These are phyloP conservation scores for Cruciata laevipes DNA, from an alignment of 257 asterid genomes.

Conservation along the genomic window DNA sequence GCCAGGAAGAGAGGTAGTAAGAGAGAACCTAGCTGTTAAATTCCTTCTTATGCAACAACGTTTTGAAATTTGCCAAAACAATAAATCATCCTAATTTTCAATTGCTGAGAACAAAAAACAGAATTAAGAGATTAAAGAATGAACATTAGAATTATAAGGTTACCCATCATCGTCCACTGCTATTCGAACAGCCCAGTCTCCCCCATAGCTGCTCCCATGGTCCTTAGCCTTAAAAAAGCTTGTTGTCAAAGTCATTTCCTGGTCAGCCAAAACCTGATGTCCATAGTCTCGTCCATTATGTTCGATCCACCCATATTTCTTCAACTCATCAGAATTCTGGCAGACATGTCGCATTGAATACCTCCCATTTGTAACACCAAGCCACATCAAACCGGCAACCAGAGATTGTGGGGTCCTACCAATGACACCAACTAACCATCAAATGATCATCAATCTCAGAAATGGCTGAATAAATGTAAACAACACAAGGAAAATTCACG, in stretches of 20 bases:
- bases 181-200: constrained; percentile 90
- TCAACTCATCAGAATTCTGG: constrained; percentile 82
- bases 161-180: constrained; percentile 66
- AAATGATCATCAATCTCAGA: neutral
- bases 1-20: neutral
- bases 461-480: no score
- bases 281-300: constrained; percentile 97
- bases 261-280: constrained; percentile 73
- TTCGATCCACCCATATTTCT: constrained; percentile 82
- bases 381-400: constrained; percentile 96
- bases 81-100: neutral
- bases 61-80: neutral
- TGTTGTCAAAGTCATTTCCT: constrained; percentile 62
- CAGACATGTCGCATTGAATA: constrained; percentile 85
- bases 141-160: constrained; percentile 21
- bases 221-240: constrained; percentile 76
- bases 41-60: neutral
- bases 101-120: constrained; percentile 7
- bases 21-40: neutral
- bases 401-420: constrained; percentile 85
- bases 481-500: neutral
- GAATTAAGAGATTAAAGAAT: constrained; percentile 8
- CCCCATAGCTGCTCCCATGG: constrained; percentile 85
- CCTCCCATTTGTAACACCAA: constrained; percentile 80
- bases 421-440: constrained; percentile 15